These are phyloP conservation scores for Bolboschoenus planiculmis DNA, from an alignment of 176 grass and related monocot species.

Conservation along the genomic window DNA sequence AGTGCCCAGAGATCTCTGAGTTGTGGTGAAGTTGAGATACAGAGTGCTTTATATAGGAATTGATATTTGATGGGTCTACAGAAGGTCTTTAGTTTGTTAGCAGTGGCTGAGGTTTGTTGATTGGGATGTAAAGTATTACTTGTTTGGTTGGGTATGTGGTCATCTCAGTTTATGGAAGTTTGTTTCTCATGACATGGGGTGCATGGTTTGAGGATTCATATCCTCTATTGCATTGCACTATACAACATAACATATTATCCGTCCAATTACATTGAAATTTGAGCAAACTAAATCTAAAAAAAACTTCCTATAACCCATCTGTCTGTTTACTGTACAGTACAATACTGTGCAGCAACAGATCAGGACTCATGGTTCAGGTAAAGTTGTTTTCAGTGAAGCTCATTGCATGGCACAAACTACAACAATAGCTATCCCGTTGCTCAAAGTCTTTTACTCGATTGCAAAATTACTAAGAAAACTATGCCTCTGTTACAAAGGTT, in stretches of 20 bases:
- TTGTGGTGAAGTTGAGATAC: neutral
- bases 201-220: too few species aligned
- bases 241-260: too few species aligned
- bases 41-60: neutral
- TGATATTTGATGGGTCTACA: neutral
- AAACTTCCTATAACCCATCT: too few species aligned
- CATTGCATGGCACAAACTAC: neutral
- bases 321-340: too few species aligned
- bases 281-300: too few species aligned
- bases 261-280: too few species aligned
- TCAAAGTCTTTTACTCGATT: neutral
- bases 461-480: neutral
- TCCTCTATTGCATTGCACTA: too few species aligned
- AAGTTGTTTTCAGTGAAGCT: neutral
- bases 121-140: constrained; percentile 1
- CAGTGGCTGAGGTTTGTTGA: neutral
- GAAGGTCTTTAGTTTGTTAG: constrained; percentile 3
- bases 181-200: neutral
- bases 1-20: neutral
- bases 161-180: neutral
- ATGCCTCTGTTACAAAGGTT: neutral
- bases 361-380: too few species aligned
- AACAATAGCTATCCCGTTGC: neutral
- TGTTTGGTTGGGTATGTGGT: neutral
- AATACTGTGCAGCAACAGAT: too few species aligned